Percentiles rank a stretch among this genome's conserved stretches.
These are phyloP conservation scores for Daedaleopsis sinensis DNA, from an alignment of 768 basidiomycete genomes.

Conservation along the genomic window DNA sequence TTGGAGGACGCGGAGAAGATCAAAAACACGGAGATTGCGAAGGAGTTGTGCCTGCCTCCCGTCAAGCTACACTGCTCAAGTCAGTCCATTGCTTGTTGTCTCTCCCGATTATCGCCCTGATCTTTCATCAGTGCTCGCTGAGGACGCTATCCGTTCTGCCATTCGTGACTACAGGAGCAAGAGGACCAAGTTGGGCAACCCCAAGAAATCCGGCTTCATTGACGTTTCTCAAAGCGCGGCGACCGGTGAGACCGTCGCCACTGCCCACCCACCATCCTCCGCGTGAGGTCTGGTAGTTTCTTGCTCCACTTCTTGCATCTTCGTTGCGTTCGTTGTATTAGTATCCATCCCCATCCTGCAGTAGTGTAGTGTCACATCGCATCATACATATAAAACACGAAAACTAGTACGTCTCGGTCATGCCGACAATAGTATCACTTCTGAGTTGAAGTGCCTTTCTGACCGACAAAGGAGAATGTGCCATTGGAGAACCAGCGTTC, in stretches of 20 bases:
- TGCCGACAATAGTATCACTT: slow-evolving; percentile 2
- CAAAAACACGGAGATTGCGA: slow-evolving; percentile 99
- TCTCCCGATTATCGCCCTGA: slow-evolving; percentile 1
- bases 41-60: slow-evolving; percentile 92
- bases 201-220: slow-evolving; percentile 65
- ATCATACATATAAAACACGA: slow-evolving; percentile 12
- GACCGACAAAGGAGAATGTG: slow-evolving; percentile 77
- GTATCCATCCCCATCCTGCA: slow-evolving; percentile 9
- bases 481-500: slow-evolving; percentile 94
- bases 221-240: slow-evolving; percentile 64
- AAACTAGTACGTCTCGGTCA: background rate
- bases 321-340: slow-evolving; percentile 11
- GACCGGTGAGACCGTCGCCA: slow-evolving; percentile 56
- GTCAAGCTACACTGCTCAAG: slow-evolving; percentile 96
- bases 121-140: slow-evolving; percentile 79
- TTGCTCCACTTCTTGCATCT: background rate
- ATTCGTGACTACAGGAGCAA: slow-evolving; percentile 96
- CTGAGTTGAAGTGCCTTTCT: slow-evolving; percentile 41
- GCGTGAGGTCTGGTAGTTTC: slow-evolving; percentile 2
- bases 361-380: slow-evolving; percentile 13
- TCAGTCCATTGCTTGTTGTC: slow-evolving; percentile 40
- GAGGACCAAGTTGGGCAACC: slow-evolving; percentile 54
- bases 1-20: slow-evolving; percentile 95
- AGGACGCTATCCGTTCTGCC: slow-evolving; percentile 98
- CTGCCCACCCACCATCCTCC: slow-evolving; percentile 33